A percentile compares a stretch with the other conserved stretches of the same genome.
Conservation (phyloP, 495 filamentous ascomycete genomes). For the Hypoxylon fuscum region DNA sequence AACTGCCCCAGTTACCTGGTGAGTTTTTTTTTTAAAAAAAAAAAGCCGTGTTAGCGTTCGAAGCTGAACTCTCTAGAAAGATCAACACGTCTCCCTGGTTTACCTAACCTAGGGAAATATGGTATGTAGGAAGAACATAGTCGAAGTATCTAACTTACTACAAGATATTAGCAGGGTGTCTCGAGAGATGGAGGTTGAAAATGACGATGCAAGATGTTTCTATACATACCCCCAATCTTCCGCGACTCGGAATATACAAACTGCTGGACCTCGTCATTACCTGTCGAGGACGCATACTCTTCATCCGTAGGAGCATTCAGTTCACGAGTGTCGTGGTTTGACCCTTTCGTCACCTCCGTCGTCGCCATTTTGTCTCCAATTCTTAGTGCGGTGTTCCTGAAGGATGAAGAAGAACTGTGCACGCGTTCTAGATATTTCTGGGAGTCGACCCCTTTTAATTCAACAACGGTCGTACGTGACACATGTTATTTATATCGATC, state of each 20-base stretch:
- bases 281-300: conserved; percentile 36
- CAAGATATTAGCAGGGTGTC: too few relatives aligned
- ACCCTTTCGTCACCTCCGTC: conserved; percentile 24
- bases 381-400: not conserved
- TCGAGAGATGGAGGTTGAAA: too few relatives aligned
- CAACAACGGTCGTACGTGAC: conserved; percentile 17
- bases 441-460: conserved; percentile 17
- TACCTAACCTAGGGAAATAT: too few relatives aligned
- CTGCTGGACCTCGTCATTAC: conserved; percentile 49
- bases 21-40: too few relatives aligned
- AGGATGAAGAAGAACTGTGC: not conserved
- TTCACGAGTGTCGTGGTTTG: conserved; percentile 30
- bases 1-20: conserved; percentile 59
- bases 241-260: conserved; percentile 54
- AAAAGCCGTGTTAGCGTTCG: too few relatives aligned
- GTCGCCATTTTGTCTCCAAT: conserved; percentile 22
- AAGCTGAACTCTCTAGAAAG: too few relatives aligned
- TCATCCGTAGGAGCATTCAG: conserved; percentile 14
- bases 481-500: conserved; percentile 16
- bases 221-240: conserved; percentile 63
- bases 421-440: not conserved
- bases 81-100: too few relatives aligned
- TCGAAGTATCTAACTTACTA: too few relatives aligned
- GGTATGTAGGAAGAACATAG: too few relatives aligned
- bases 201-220: too few relatives aligned